Evolutionary conservation across 495 filamentous ascomycete species (phyloP), one percentile per base, ranked within the genome.

Genomic region (Letharia columbiana): DNA sequence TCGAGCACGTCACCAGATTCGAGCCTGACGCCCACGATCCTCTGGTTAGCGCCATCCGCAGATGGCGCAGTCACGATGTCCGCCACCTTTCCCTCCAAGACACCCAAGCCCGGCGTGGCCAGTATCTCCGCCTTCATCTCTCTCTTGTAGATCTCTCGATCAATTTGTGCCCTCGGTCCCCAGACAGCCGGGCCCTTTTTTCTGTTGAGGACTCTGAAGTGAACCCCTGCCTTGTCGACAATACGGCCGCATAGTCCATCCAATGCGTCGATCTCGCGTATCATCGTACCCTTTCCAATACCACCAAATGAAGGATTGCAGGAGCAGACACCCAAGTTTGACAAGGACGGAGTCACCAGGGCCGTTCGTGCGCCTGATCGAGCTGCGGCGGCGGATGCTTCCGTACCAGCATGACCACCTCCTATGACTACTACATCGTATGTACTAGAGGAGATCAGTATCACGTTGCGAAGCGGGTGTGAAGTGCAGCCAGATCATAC

Each of bases 281-380:
- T 79, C 82, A 98, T 98, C 20, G 89, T 97, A 13, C 94, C 94
- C 76, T 98, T 98, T n/a, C 94, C 94, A 70, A 98, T 98, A 42
- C 94, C 94, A 58, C 94, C 94, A 74, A 98, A 96, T 65, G 89
- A 94, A 39, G 94, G 94, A 76, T 98, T 98, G 80, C 94, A 98
- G 61, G 93, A 97, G 77, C 95, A 98, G 31, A 93, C 89, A 45
- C 94, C 94, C 39, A 98, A 88, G 71, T 96, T 96, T 61, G 91
- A 86, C 63, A 92, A 73, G 65, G 86, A 89, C 59, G 88, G 90
- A 6, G 94, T 98, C 47, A 98, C 82, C 64, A 98, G 83, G 7
- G 89, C 92, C 8, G 94, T 98, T 66, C 87, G 86, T 61, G 95
- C 94, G 45, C 94, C 94, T 23, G 89, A 85, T 40, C 94, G 87